Base-by-base conservation (phyloP, 495 filamentous ascomycete species). In the Tuber melanosporum region DNA sequence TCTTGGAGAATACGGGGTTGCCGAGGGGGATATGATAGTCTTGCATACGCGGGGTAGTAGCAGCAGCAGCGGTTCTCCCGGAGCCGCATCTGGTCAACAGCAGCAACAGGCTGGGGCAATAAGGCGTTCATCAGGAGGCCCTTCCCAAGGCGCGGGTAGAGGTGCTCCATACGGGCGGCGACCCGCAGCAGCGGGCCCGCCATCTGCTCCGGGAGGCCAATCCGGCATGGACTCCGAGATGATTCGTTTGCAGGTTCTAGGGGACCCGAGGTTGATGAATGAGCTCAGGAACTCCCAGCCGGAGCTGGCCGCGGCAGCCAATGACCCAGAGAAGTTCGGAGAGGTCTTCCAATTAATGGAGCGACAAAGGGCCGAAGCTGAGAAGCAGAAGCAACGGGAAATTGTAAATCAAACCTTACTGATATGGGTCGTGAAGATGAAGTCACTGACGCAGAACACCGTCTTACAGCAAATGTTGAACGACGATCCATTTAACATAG, bases 1-100 rank as follows among this genome's bases (percentile, higher is more conserved):
- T 9, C 88, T 99, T 71, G 88, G 92, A 74, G 88, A 95, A 78
- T 89, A 93, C n/a, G 88, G 91, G 15, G 92, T 99, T 79, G 89
- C 86, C 43, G 93, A 97, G 85, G 94, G 94, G 73, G 96, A 98
- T 78, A 94, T 99, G 93, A 87, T 99, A 52, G 93, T 91, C 19
- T 87, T 97, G 95, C 83, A 90, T 95, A 76, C 87, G 88, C 79
- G 87, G 88, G 45, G 85, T 85, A 70, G 83, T 83, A 74, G 85
- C 84, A 39, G 84, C 83, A 42, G 82, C 85, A 45, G 84, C 39
- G 39, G 39, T 84, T 52, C 57, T 66, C 82, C 83, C 41, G 81
- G 73, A 73, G 75, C 72, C 36, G 36, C 77, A 81, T 49, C 76
- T 45, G 74, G 73, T 71, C 85, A 85, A 46, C 87, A 83, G 69